Evolutionary conservation across 306 rosid species (phyloP), one percentile per base, ranked within the genome.

Genomic region (Sechiopsis laciniata): DNA sequence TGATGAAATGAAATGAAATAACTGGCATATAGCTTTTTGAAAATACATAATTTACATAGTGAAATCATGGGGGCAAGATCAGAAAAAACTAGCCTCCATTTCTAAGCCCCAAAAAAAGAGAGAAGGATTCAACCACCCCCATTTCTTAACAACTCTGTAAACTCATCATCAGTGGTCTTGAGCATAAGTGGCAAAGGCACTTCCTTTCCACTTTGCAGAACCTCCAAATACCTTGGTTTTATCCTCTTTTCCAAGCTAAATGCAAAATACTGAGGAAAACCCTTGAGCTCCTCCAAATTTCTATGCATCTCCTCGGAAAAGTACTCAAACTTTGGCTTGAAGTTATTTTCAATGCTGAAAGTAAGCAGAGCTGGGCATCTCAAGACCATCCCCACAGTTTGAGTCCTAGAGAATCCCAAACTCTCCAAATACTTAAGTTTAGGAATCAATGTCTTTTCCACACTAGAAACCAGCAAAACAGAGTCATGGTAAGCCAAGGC

Each of bases 161-260:
- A 93, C 75, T 90, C 97, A 53, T 79, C 88, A 78, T 90, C 94
- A 7, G 92, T 93, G 84, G 84, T 82, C 79, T 83, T 90, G 26
- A 93, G 96, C 97, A 93, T 86, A 71, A 82, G 42, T 3, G 97
- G 76, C 87, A 93, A 83, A 74, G 88, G 77, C 79, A 84, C 17
- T 57, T 71, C 67, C n/a, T 83, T 42, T 10, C 89, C 95, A 82
- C 83, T 82, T 68, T 77, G 52, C 75, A 81, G 78, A 55, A 76
- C 76, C 78, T 94, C 88, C 80, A 63, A 66, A 46, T 94, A 87
- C 79, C 98, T 90, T 15, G 96, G 91, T 78, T 82, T 93, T 40
- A 93, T 90, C 90, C 97, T 90, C 65, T 93, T 93, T 72, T 90
- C 98, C 81, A 93, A 78, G 74, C 98, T 93, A 59, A 93, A 93